phyloP scores from a whole-genome alignment of 495 filamentous ascomycete species.

The Hypoxylon cercidicola region DNA sequence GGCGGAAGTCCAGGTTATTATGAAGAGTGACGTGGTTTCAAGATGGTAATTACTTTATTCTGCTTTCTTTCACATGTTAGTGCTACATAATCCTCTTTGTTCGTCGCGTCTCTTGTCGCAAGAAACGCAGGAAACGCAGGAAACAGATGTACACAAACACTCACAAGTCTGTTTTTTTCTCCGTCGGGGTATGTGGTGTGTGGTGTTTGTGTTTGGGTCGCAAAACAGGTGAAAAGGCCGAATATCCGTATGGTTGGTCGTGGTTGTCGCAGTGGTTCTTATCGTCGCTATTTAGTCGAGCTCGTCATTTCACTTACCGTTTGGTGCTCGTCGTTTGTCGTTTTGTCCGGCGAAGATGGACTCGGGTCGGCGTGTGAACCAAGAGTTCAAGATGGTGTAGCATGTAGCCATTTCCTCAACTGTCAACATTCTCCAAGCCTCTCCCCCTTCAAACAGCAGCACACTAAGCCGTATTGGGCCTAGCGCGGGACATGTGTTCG shows the following conservation, averaged over 20 bases:
- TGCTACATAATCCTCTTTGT: conserved; percentile 25
- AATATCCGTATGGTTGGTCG: conserved; percentile 28
- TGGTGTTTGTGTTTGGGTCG: conserved; percentile 13
- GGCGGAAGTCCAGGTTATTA: conserved; percentile 16
- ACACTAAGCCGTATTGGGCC: conserved; percentile 10
- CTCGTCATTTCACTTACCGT: conserved; percentile 40
- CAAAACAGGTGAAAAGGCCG: conserved; percentile 5
- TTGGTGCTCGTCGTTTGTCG: conserved; percentile 20
- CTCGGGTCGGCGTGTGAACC: conserved; percentile 29
- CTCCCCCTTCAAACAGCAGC: conserved; percentile 35
- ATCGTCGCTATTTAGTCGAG: conserved; percentile 29
- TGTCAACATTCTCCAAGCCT: conserved; percentile 44
- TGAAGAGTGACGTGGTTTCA: conserved; percentile 24
- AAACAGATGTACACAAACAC: conserved; percentile 7
- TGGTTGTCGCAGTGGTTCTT: conserved; percentile 15
- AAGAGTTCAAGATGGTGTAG: conserved; percentile 15
- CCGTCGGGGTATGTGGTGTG: conserved; percentile 10
- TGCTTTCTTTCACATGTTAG: conserved; percentile 23
- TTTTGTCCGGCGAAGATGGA: conserved; percentile 34
- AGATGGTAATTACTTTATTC: conserved; percentile 6
- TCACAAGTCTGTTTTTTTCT: conserved; percentile 36
- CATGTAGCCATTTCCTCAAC: conserved; percentile 31
- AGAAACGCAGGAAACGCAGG: conserved; percentile 2
- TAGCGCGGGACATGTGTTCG: conserved; percentile 46
- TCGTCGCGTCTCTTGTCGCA: conserved; percentile 19